These are phyloP conservation scores for Dimocarpus longan DNA, from an alignment of 345 rosid species.

Conservation along the genomic window DNA sequence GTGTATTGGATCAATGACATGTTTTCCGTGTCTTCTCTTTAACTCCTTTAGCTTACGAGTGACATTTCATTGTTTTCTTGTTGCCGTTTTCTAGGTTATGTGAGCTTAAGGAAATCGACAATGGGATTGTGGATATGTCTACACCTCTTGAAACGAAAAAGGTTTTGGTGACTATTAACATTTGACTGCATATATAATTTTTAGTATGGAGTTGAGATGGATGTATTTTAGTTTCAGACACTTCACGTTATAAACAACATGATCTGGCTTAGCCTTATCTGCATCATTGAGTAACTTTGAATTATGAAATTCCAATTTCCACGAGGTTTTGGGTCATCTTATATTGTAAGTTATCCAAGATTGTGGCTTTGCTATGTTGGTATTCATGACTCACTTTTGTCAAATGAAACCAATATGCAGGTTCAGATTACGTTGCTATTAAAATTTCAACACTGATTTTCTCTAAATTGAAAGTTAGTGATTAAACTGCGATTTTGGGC, in stretches of 20 bases:
- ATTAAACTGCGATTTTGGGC: neutral
- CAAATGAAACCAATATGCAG: neutral
- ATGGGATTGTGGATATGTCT: slow-evolving; percentile 41
- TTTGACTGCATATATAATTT: neutral
- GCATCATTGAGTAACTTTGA: neutral
- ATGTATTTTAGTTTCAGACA: neutral
- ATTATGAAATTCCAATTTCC: neutral
- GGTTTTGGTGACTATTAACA: slow-evolving; percentile 43
- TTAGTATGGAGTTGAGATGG: neutral
- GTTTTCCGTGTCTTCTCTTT: neutral
- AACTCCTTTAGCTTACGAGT: neutral
- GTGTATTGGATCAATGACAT: neutral
- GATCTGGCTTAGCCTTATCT: neutral
- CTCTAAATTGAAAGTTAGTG: neutral
- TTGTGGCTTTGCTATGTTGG: slow-evolving; percentile 7
- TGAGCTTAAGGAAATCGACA: slow-evolving; percentile 42
- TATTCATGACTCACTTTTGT: neutral
- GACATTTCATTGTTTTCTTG: slow-evolving; percentile 11
- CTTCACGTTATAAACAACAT: neutral
- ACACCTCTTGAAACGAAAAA: slow-evolving; percentile 50
- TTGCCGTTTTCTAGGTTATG: slow-evolving; percentile 42
- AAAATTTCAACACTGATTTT: neutral
- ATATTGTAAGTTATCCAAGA: neutral
- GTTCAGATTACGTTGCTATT: neutral
- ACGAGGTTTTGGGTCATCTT: neutral